Conservation (phyloP, 768 basidiomycete genomes). For the Suillus hirtellus region DNA sequence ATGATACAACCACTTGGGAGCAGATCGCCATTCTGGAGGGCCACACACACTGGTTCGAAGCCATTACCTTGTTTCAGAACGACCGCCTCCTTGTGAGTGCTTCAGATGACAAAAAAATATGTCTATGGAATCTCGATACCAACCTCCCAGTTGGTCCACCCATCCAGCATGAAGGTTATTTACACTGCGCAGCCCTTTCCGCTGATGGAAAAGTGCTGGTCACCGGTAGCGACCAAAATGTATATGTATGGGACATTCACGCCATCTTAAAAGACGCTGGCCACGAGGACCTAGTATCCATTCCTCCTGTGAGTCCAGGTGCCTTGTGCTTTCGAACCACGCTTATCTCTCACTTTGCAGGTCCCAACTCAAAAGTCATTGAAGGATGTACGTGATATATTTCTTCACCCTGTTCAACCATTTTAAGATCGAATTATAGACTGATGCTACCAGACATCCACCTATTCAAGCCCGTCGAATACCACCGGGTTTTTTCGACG, state of each 20-base stretch:
- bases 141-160: not conserved
- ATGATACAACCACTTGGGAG: not conserved
- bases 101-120: not conserved
- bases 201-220: not conserved
- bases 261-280: not conserved
- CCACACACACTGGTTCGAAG: not conserved
- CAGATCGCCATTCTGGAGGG: not conserved
- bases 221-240: not conserved
- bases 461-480: too few species aligned
- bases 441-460: too few species aligned
- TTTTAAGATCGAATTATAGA: too few species aligned
- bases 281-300: not conserved
- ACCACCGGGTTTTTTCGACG: too few species aligned
- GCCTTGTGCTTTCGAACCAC: too few species aligned
- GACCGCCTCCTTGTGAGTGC: not conserved
- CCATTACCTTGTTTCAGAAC: not conserved
- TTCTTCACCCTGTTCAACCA: too few species aligned
- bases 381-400: too few species aligned
- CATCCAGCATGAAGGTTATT: not conserved
- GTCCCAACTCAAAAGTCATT: too few species aligned
- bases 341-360: too few species aligned
- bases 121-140: not conserved
- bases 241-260: not conserved
- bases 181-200: not conserved
- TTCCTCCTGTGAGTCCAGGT: too few species aligned